Evolutionary conservation across 306 rosid genomes (phyloP), one percentile per base, ranked within the genome.

Genomic region (Lathyrus aphaca): DNA sequence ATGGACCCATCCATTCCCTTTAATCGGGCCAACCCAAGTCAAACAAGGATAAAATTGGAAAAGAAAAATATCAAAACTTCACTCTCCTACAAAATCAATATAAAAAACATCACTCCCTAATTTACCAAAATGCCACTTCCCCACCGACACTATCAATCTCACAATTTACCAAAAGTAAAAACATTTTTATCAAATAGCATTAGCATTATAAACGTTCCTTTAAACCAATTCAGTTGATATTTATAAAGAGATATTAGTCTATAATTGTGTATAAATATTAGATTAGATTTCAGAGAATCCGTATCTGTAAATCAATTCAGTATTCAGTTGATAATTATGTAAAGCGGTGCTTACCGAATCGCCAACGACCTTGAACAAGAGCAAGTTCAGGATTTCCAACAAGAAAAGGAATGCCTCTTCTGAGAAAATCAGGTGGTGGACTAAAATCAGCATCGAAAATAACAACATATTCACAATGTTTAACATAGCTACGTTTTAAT

Each of bases 291-390:
- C n/a, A n/a, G n/a, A n/a, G n/a, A n/a, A n/a, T n/a, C n/a, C n/a
- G n/a, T n/a, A n/a, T n/a, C n/a, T n/a, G n/a, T n/a, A n/a, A n/a
- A n/a, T n/a, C n/a, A n/a, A n/a, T n/a, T n/a, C n/a, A n/a, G n/a
- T n/a, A n/a, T n/a, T n/a, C n/a, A n/a, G n/a, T n/a, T n/a, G n/a
- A n/a, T n/a, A n/a, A n/a, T n/a, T n/a, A n/a, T n/a, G n/a, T n/a
- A n/a, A n/a, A 23, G 25, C 3, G 25, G 11, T 62, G 13, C 57
- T 72, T 89, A 95, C 99, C 99, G 53, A 95, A 95, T 91, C 93
- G 84, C 99, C 99, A 95, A 17, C 99, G 99, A 66, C 88, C 97
- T 83, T 95, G 99, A 81, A 91, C 93, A 64, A 95, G 67, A 25
- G 99, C 99, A 66, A 95, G 66, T 6, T 91, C 87, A 1, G 97